Percentiles rank a stretch among this genome's conserved stretches.
Evolutionary conservation across 768 basidiomycete species (phyloP).

Genomic region (Mycena venus): DNA sequence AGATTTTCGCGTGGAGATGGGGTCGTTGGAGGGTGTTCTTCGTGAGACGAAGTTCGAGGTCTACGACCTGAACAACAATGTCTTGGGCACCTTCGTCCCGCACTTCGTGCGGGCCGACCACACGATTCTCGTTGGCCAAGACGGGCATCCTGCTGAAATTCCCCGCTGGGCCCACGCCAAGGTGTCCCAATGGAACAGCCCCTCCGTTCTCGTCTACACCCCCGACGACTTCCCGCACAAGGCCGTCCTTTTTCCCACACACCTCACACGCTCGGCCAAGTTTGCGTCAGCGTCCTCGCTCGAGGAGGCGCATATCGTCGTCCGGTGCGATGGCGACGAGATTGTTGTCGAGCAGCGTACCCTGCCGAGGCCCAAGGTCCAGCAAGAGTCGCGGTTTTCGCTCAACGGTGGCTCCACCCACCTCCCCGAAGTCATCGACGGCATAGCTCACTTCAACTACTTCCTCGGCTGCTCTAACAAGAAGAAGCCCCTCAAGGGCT

Average conservation of each 20-base stretch:
- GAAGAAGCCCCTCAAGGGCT: neutral
- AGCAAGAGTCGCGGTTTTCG: neutral
- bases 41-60: neutral
- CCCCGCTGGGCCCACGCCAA: neutral
- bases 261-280: neutral
- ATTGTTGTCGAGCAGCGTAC: slow-evolving; percentile 5
- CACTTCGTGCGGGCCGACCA: neutral
- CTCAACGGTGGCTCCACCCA: neutral
- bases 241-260: neutral
- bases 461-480: slow-evolving; percentile 1
- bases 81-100: neutral
- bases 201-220: neutral
- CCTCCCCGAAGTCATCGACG: neutral
- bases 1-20: neutral
- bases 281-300: neutral
- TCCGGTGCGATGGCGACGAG: neutral
- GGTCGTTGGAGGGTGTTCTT: neutral
- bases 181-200: neutral
- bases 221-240: neutral
- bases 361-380: neutral
- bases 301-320: neutral
- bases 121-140: neutral
- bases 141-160: neutral
- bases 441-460: slow-evolving; percentile 17
- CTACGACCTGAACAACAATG: neutral